phyloP scores from a whole-genome alignment of 371 early-diverging fungal species.

The Chytridium lagenaria region DNA sequence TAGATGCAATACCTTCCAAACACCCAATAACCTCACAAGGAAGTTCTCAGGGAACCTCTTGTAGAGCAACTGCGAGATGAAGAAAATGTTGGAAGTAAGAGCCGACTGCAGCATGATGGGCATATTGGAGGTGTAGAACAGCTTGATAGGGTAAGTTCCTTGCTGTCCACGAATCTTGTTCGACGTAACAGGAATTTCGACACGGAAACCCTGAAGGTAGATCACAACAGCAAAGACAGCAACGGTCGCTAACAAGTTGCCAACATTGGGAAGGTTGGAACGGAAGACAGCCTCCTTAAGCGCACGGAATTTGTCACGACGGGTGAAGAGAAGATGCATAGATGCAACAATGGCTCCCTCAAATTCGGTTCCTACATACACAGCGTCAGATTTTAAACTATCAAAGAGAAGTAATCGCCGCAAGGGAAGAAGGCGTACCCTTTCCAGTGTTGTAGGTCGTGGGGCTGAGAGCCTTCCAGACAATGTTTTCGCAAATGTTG shows the following conservation, averaged over 20 bases:
- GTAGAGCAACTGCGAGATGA: conserved; percentile 96
- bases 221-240: conserved; percentile 94
- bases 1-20: conserved; percentile 92
- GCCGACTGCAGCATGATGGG: conserved; percentile 99
- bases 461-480: conserved; percentile 99
- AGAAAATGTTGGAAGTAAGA: conserved; percentile 91
- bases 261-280: conserved; percentile 94
- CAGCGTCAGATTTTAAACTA: neutral
- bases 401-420: neutral
- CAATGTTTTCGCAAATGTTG: conserved; percentile 96
- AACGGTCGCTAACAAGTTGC: conserved; percentile 87
- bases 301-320: conserved; percentile 97
- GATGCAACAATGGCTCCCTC: conserved; percentile 98
- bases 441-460: conserved; percentile 42
- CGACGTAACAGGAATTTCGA: conserved; percentile 98
- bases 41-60: conserved; percentile 93
- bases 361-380: conserved; percentile 80
- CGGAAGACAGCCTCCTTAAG: conserved; percentile 99
- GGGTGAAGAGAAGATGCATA: conserved; percentile 93
- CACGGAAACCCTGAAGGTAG: conserved; percentile 98
- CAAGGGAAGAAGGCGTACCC: neutral
- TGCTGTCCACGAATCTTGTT: conserved; percentile 94
- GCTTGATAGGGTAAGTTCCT: conserved; percentile 97
- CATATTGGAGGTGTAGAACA: conserved; percentile 99
- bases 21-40: conserved; percentile 93